Conservation (phyloP, 2,329 filamentous ascomycete genomes). For the Fusarium succisae region DNA sequence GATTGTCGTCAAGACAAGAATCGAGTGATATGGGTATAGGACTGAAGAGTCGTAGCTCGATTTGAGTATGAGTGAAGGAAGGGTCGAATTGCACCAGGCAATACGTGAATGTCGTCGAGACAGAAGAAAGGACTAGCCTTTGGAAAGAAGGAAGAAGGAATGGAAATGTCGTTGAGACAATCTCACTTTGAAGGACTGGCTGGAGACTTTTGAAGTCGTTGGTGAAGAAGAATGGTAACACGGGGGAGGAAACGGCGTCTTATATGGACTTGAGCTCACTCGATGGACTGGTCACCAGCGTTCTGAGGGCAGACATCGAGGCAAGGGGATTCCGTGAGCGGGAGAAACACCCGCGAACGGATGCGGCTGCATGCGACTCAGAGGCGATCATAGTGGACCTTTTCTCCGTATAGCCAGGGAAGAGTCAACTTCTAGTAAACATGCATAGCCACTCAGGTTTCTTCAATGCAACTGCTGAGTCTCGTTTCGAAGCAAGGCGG, state of each 20-base stretch:
- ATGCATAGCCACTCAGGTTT: constrained; percentile 37
- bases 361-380: constrained; percentile 21
- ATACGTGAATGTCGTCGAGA: constrained; percentile 36
- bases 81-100: constrained; percentile 43
- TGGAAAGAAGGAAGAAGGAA: constrained; percentile 39
- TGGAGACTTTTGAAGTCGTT: constrained; percentile 42
- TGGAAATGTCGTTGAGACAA: constrained; percentile 43
- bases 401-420: constrained; percentile 41
- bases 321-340: constrained; percentile 18
- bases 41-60: constrained; percentile 34
- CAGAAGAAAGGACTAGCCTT: constrained; percentile 43
- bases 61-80: constrained; percentile 33
- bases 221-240: constrained; percentile 25
- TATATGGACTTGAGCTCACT: constrained; percentile 35
- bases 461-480: constrained; percentile 31
- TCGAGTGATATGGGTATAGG: constrained; percentile 39
- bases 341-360: constrained; percentile 34
- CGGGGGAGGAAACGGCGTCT: constrained; percentile 28
- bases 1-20: constrained; percentile 43
- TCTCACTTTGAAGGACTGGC: constrained; percentile 42
- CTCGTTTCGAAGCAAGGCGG: constrained; percentile 53
- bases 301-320: constrained; percentile 21
- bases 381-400: constrained; percentile 31
- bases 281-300: constrained; percentile 31
- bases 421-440: constrained; percentile 38